Percentiles rank a stretch among this genome's conserved stretches.
Evolutionary conservation across 1,284 basidiomycete genomes (phyloP).

Genomic region (Rhodotorula sp.): DNA sequence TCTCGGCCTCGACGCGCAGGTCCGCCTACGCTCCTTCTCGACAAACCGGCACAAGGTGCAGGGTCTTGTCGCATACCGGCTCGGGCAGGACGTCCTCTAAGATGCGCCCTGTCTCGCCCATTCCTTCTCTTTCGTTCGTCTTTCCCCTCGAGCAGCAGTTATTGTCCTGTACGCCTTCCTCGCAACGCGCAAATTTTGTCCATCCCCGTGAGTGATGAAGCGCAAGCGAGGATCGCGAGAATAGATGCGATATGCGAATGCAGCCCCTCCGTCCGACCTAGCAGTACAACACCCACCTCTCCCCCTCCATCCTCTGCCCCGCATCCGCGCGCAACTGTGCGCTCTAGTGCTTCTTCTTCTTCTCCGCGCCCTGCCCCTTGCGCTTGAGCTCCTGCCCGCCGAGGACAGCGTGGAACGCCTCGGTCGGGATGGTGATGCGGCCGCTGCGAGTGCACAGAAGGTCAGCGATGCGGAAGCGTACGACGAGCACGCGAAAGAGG

Average conservation of each 20-base stretch:
- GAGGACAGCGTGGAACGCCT: conserved; percentile 37
- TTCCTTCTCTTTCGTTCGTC: background rate
- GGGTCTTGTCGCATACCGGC: conserved; percentile 53
- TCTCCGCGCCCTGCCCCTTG: conserved; percentile 19
- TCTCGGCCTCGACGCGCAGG: conserved; percentile 42
- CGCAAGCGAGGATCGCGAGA: too few species aligned
- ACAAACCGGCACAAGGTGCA: conserved; percentile 54
- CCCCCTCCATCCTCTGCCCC: too few species aligned
- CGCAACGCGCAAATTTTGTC: background rate
- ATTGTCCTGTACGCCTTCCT: background rate
- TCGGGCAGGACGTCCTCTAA: conserved; percentile 48
- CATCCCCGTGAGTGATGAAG: too few species aligned
- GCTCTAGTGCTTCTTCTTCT: conserved; percentile 24
- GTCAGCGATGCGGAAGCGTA: background rate
- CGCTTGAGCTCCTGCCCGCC: conserved; percentile 37
- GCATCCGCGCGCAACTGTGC: too few species aligned
- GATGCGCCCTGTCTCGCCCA: background rate
- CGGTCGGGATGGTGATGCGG: conserved; percentile 33
- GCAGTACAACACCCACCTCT: background rate
- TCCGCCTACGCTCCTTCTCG: conserved; percentile 53
- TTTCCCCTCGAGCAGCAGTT: background rate
- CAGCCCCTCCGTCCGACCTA: background rate
- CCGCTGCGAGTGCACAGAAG: conserved; percentile 10
- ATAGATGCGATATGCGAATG: background rate
- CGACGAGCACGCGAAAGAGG: background rate